These are phyloP conservation scores for Blumeria graminis DNA, from an alignment of 2,329 filamentous ascomycete species.

Conservation along the genomic window DNA sequence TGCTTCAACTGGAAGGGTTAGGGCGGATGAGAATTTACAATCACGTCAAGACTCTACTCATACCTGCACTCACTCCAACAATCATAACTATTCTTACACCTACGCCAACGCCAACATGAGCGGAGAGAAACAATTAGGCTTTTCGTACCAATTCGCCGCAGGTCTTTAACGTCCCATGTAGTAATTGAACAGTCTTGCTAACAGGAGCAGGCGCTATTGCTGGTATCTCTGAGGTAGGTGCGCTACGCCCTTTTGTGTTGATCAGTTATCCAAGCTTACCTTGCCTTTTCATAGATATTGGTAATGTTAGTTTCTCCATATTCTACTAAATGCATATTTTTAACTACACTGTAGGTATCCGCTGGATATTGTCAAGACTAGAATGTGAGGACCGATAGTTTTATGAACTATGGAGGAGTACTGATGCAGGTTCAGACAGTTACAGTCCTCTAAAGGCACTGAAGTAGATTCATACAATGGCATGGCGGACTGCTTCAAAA, in stretches of 20 bases:
- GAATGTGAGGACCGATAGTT: conserved; percentile 40
- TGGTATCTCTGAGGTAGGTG: conserved; percentile 80
- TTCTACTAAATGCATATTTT: too few relatives aligned
- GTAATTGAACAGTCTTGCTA: conserved; percentile 7
- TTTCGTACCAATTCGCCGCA: conserved; percentile 85
- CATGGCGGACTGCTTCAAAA: conserved; percentile 94
- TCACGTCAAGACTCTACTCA: too few relatives aligned
- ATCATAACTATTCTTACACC: too few relatives aligned
- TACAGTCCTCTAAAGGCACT: conserved; percentile 50
- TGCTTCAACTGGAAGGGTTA: too few relatives aligned
- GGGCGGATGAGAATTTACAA: too few relatives aligned
- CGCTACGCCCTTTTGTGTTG: not conserved
- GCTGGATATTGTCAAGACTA: conserved; percentile 91
- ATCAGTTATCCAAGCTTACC: not conserved
- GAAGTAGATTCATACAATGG: conserved; percentile 79
- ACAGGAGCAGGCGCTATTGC: conserved; percentile 53
- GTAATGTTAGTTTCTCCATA: conserved; percentile 39
- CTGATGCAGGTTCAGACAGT: conserved; percentile 33
- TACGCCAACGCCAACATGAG: not conserved
- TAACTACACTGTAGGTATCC: conserved; percentile 50
- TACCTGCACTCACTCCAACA: too few relatives aligned
- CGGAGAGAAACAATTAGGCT: conserved; percentile 48
- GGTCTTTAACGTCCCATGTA: conserved; percentile 24
- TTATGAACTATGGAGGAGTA: too few relatives aligned
- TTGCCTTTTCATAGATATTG: conserved; percentile 37